Conservation (phyloP, 2,329 filamentous ascomycete species). For the Epichloe typhina region DNA sequence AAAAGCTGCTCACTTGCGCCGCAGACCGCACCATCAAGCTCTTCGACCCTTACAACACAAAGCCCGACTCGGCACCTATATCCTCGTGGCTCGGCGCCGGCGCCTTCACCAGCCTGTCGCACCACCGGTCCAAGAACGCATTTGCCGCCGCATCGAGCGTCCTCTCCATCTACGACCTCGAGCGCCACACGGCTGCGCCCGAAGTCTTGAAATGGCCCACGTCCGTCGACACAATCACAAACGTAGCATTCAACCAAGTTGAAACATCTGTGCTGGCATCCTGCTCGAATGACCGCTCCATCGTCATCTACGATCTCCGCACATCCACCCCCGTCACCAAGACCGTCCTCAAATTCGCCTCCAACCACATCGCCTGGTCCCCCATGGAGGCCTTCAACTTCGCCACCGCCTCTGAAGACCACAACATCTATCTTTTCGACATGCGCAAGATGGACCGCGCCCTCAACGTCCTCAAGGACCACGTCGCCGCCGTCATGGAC, state of each 20-base stretch:
- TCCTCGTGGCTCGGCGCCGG: slow-evolving; percentile 74
- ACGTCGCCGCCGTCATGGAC: slow-evolving; percentile 87
- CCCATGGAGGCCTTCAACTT: slow-evolving; percentile 96
- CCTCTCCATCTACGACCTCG: slow-evolving; percentile 82
- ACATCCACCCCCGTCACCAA: slow-evolving; percentile 76
- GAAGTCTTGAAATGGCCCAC: slow-evolving; percentile 82
- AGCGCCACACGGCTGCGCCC: slow-evolving; percentile 64
- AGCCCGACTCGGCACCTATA: slow-evolving; percentile 54
- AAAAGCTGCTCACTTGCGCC: slow-evolving; percentile 75
- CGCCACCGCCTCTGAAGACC: slow-evolving; percentile 85
- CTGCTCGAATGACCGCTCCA: slow-evolving; percentile 68
- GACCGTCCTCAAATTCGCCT: slow-evolving; percentile 67
- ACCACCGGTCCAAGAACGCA: slow-evolving; percentile 64
- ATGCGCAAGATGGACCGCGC: slow-evolving; percentile 83
- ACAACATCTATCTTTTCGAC: slow-evolving; percentile 81
- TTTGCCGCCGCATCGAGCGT: slow-evolving; percentile 69
- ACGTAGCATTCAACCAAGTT: slow-evolving; percentile 80
- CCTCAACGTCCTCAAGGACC: slow-evolving; percentile 79
- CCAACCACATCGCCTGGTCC: slow-evolving; percentile 81
- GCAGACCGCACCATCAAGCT: slow-evolving; percentile 80
- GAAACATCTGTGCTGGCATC: slow-evolving; percentile 87
- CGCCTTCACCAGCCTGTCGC: slow-evolving; percentile 72
- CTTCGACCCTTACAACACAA: slow-evolving; percentile 74
- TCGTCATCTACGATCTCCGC: slow-evolving; percentile 86
- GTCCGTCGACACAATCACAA: slow-evolving; percentile 77